Base-by-base conservation (phyloP, 192 early-diverging fungal genomes). In the Umbelopsis isabellina region DNA sequence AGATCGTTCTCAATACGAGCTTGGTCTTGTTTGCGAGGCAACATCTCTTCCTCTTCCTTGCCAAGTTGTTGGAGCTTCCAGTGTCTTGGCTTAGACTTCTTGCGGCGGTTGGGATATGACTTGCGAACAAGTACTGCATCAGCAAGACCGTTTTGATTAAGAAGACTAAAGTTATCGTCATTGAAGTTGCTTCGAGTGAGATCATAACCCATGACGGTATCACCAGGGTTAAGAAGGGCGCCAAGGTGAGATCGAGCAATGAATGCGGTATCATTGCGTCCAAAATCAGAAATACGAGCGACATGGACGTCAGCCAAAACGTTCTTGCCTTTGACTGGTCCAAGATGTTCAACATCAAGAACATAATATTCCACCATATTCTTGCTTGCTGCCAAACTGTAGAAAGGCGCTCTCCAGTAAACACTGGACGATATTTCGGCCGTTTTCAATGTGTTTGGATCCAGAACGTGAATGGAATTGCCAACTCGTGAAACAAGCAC, bases 71-170 rank as follows among this genome's bases (percentile, higher is more conserved):
- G 89, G 74, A 99, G 85, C 83, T 91, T 94, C 97, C 97, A 99
- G 79, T 91, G 88, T 71, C 97, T 90, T 27, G 75, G 75, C 84
- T 88, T 91, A 84, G 81, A 86, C 87, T 93, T 94, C 85, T 90
- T 92, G 53, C 96, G 91, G 49, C 91, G 92, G 72, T 91, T 86
- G 45, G 95, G 92, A 74, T 95, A 99, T 13, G 88, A 76, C 79
- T 99, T 99, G 77, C 92, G 93, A 51, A 99, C 92, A 35, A 99
- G 79, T 15, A 99, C 81, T 6, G 98, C 91, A 83, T 96, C 94
- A 11, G 97, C 95, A 18, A 98, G 72, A 25, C 74, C 81, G 33
- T 85, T 84, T 22, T 81, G 81, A 69, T 89, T 82, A 15, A 91
- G 82, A 10, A 71, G 79, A 71, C 97, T 95, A 82, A 90, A 98